Conservation (phyloP, 805 yeast genomes). For the Candida sanyiensis region DNA sequence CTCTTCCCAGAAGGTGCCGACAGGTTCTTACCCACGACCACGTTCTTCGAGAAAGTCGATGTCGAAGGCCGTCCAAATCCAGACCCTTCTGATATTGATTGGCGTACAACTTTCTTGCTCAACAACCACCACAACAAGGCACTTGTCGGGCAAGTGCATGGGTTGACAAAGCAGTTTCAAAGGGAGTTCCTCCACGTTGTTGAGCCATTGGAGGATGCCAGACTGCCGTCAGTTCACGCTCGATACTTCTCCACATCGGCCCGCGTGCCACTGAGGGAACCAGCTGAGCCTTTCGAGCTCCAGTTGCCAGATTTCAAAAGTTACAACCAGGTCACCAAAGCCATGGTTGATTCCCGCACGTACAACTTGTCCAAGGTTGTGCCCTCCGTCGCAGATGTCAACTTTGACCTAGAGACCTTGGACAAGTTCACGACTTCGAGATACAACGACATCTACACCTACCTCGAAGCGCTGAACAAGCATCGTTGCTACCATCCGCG, state of each 20-base stretch:
- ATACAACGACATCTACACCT: slow-evolving; percentile 1
- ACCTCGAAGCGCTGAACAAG: background rate
- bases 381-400: background rate
- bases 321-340: background rate
- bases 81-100: slow-evolving; percentile 1
- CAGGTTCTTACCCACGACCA: background rate
- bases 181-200: background rate
- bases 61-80: background rate
- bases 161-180: background rate
- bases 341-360: background rate
- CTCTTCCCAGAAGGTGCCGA: background rate
- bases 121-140: slow-evolving; percentile 1
- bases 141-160: background rate
- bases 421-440: slow-evolving; percentile 3
- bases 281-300: background rate
- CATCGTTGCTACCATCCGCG: slow-evolving; percentile 2
- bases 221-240: background rate
- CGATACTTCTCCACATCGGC: background rate
- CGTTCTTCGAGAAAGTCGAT: background rate
- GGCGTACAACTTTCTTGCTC: slow-evolving; percentile 1
- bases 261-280: background rate
- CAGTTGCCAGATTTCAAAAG: background rate
- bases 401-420: background rate
- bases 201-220: background rate
- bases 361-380: background rate